phyloP scores from a whole-genome alignment of 2,329 filamentous ascomycete species.

The Stagonosporopsis cucurbitacearum region DNA sequence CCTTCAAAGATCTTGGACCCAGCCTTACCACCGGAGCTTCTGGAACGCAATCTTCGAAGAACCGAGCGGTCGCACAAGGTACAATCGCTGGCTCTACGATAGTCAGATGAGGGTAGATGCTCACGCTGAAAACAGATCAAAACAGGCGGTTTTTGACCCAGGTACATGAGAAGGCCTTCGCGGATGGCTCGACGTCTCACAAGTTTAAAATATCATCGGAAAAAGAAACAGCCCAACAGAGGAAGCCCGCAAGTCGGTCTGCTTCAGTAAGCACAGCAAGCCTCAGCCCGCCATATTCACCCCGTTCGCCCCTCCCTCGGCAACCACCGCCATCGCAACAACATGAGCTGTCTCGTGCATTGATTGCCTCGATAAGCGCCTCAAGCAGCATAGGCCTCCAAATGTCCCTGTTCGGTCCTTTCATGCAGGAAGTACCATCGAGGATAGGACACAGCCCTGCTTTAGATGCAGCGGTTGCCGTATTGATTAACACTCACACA shows the following conservation, averaged over 20 bases:
- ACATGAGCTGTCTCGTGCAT: slow-evolving; percentile 35
- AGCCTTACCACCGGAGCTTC: slow-evolving; percentile 18
- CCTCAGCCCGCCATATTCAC: slow-evolving; percentile 23
- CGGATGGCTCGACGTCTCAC: slow-evolving; percentile 36
- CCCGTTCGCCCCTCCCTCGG: slow-evolving; percentile 25
- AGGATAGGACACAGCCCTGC: slow-evolving; percentile 42
- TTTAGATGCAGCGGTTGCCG: slow-evolving; percentile 41
- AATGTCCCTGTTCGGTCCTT: slow-evolving; percentile 42
- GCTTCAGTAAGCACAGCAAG: slow-evolving; percentile 17
- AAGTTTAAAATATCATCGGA: slow-evolving; percentile 39
- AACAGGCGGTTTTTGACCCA: slow-evolving; percentile 26
- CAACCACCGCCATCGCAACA: slow-evolving; percentile 37
- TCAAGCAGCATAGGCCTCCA: slow-evolving; percentile 36
- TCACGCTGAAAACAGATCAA: slow-evolving; percentile 17
- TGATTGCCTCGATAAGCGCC: slow-evolving; percentile 34
- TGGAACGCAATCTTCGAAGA: background rate
- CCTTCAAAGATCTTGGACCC: slow-evolving; percentile 40
- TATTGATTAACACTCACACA: slow-evolving; percentile 38
- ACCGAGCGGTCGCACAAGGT: background rate
- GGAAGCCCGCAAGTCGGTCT: slow-evolving; percentile 16
- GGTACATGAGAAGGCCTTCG: slow-evolving; percentile 33
- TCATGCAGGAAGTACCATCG: slow-evolving; percentile 39
- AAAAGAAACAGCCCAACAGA: slow-evolving; percentile 8
- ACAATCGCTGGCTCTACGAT: background rate
- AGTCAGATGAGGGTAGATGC: background rate